These are phyloP conservation scores for Paramecium biaurelia DNA, from an alignment of 73 alveolate genomes.

Conservation along the genomic window DNA sequence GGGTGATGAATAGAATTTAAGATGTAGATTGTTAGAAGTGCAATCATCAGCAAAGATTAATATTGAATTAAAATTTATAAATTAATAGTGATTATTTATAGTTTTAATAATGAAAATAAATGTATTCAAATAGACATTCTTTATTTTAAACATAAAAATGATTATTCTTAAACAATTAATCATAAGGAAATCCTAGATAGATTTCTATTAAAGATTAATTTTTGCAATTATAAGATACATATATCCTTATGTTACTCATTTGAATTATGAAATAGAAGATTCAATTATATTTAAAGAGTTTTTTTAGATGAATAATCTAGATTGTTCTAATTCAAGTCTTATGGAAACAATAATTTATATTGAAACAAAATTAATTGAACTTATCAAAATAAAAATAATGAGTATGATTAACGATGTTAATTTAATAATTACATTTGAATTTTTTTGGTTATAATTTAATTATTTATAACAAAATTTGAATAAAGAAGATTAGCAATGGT, in stretches of 20 bases:
- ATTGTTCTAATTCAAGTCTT: background rate
- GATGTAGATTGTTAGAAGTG: background rate
- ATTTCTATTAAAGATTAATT: background rate
- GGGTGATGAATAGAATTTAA: background rate
- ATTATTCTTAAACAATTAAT: background rate
- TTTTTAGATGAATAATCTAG: background rate
- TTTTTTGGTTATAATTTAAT: background rate
- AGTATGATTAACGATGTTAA: background rate
- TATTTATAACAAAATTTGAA: background rate
- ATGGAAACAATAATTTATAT: background rate
- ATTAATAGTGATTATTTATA: background rate
- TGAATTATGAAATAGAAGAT: background rate
- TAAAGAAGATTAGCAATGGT: constrained; percentile 5
- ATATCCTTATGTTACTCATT: background rate
- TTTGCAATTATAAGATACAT: background rate
- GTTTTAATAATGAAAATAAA: background rate
- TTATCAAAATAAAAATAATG: background rate
- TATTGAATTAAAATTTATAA: background rate
- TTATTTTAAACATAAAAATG: background rate
- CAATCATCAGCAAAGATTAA: background rate
- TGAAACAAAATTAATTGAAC: background rate
- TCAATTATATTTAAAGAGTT: background rate
- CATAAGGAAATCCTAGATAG: background rate
- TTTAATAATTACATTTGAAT: background rate
- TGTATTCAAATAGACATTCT: background rate